Conservation (phyloP, 164 flowering plant species). For the Kingdonia uniflora region DNA sequence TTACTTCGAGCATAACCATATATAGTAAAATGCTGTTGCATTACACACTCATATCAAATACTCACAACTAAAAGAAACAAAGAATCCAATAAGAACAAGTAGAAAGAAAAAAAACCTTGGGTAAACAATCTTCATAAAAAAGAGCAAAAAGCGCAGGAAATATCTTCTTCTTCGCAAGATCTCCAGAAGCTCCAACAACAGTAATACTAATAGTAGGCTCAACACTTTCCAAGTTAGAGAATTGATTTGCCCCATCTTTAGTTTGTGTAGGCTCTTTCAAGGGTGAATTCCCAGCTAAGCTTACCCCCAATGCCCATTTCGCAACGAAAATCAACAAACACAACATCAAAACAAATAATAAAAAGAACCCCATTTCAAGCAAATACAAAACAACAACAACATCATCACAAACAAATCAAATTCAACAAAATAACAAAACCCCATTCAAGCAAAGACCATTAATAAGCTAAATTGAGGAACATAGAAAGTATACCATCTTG, state of each 20-base stretch:
- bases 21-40: conserved; percentile 65
- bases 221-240: conserved; percentile 5
- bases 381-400: not conserved
- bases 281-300: conserved; percentile 26
- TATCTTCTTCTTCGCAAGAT: conserved; percentile 94
- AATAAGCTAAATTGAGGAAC: not conserved
- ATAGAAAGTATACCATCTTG: conserved; percentile 34
- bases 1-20: conserved; percentile 93
- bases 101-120: conserved; percentile 44
- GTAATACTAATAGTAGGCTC: conserved; percentile 70
- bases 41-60: no score
- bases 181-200: conserved; percentile 97
- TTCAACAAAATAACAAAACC: not conserved
- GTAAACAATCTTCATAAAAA: conserved; percentile 70
- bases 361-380: not conserved
- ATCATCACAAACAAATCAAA: not conserved
- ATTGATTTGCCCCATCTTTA: conserved; percentile 6
- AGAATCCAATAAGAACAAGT: not conserved
- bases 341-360: not conserved
- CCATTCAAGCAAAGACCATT: not conserved
- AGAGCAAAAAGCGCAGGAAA: conserved; percentile 95
- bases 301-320: conserved; percentile 12
- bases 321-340: conserved; percentile 5
- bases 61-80: not conserved
- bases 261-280: conserved; percentile 20